Conservation (phyloP, 345 rosid species). For the Brassica cretica region DNA sequence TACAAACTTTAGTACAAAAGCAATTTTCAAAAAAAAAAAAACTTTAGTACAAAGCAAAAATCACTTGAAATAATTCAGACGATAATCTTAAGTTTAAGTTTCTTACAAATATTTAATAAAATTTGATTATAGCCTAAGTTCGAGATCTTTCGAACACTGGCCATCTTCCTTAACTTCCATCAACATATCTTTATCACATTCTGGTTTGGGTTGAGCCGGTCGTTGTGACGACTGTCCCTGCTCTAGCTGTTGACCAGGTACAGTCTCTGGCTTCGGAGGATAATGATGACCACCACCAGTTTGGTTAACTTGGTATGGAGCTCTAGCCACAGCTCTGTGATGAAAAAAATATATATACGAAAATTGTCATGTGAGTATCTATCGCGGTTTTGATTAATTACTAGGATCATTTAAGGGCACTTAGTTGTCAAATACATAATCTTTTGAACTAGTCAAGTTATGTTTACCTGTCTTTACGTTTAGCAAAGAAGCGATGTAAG, state of each 20-base stretch:
- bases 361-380: neutral
- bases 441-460: neutral
- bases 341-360: neutral
- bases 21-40: neutral
- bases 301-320: constrained; percentile 63
- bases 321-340: constrained; percentile 56
- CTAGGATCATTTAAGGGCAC: neutral
- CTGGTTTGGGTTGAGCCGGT: constrained; percentile 10
- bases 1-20: constrained; percentile 5
- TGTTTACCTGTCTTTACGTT: constrained; percentile 71
- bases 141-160: constrained; percentile 49
- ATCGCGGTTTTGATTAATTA: neutral
- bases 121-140: constrained; percentile 52
- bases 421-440: neutral
- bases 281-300: constrained; percentile 3
- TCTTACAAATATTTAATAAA: neutral
- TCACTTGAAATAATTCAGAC: neutral
- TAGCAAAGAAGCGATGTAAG: constrained; percentile 65
- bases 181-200: constrained; percentile 16
- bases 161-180: constrained; percentile 35
- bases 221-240: constrained; percentile 36
- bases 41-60: constrained; percentile 8
- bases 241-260: constrained; percentile 28
- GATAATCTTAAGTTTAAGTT: constrained; percentile 56
- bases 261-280: constrained; percentile 34